phyloP scores from a whole-genome alignment of 129 eudicot genomes.

The Escallonia rubra region DNA sequence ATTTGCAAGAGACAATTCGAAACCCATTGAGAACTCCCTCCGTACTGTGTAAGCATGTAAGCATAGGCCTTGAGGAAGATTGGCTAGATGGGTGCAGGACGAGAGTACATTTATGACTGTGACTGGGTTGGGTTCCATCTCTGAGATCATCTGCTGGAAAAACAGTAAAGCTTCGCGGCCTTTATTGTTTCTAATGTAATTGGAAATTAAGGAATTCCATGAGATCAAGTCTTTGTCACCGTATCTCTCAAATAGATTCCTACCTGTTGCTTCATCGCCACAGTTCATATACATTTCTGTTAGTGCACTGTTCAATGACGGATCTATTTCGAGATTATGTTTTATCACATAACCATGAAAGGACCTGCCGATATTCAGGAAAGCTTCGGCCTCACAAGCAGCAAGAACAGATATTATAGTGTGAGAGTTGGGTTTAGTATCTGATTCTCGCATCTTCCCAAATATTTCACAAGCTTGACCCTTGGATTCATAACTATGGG shows the following conservation, averaged over 20 bases:
- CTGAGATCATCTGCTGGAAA: conserved; percentile 38
- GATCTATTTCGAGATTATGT: conserved; percentile 25
- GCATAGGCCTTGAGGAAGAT: conserved; percentile 57
- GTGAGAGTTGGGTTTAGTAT: conserved; percentile 39
- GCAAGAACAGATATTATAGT: conserved; percentile 34
- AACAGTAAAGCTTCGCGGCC: conserved; percentile 33
- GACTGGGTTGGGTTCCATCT: conserved; percentile 35
- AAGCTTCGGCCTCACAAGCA: conserved; percentile 15
- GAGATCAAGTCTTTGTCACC: conserved; percentile 40
- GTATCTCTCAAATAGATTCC: conserved; percentile 33
- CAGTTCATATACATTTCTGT: conserved; percentile 64
- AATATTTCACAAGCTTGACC: conserved; percentile 37
- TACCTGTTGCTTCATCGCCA: conserved; percentile 34
- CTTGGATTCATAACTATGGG: conserved; percentile 16
- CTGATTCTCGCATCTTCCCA: conserved; percentile 29
- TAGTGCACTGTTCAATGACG: conserved; percentile 40
- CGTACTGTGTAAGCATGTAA: conserved; percentile 48
- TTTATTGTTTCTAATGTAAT: too few relatives aligned
- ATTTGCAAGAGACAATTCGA: conserved; percentile 40
- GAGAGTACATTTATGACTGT: conserved; percentile 48
- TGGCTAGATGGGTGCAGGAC: conserved; percentile 34
- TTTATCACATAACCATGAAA: conserved; percentile 48
- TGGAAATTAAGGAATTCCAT: conserved; percentile 55
- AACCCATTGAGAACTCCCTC: conserved; percentile 22
- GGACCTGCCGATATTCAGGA: conserved; percentile 33